Evolutionary conservation across 2,329 filamentous ascomycete genomes (phyloP), one percentile per base, ranked within the genome.

Genomic region (Penicillium sp.): DNA sequence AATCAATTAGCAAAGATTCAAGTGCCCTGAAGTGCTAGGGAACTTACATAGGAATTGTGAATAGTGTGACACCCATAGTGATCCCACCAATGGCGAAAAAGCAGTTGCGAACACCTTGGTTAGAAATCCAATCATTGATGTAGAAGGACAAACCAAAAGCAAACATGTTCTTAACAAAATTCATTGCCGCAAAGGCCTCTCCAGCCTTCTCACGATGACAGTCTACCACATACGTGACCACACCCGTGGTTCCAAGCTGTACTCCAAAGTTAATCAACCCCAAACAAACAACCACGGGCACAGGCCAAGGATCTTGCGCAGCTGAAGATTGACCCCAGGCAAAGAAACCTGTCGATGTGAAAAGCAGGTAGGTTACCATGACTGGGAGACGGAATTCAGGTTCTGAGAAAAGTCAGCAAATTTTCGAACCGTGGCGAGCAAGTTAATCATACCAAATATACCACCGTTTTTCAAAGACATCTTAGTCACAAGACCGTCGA

Each of bases 81-180:
- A 75, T 75, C 7, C 71, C 72, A 4, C 74, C 74, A 49, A 76
- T 71, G 10, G 72, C 68, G 46, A 74, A 76, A 61, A 76, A 76
- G 37, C 70, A 72, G 50, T 74, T 60, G 33, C 71, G 59, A n/a
- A 75, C 67, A 3, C 76, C 75, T 52, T 76, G 70, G 16, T 61
- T 63, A 1, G 66, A 73, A 58, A 78, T 72, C 75, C 75, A 77
- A 43, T 72, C 70, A 47, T 76, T 77, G 60, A 70, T 64, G 52
- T 76, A 77, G 53, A 77, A 77, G 1, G 74, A 74, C 50, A 78
- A 55, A 0, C 74, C 69, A 45, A 76, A 77, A 1, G 73, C 69
- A 50, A 77, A 75, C 47, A 76, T 53, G 53, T 75, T 77, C 66
- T 76, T 77, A 44, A 74, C 56, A 50, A 75, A 76, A 56, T 74